Evolutionary conservation across 1,284 basidiomycete species (phyloP), one percentile per base, ranked within the genome.

Genomic region (Rhodotorula sp.): DNA sequence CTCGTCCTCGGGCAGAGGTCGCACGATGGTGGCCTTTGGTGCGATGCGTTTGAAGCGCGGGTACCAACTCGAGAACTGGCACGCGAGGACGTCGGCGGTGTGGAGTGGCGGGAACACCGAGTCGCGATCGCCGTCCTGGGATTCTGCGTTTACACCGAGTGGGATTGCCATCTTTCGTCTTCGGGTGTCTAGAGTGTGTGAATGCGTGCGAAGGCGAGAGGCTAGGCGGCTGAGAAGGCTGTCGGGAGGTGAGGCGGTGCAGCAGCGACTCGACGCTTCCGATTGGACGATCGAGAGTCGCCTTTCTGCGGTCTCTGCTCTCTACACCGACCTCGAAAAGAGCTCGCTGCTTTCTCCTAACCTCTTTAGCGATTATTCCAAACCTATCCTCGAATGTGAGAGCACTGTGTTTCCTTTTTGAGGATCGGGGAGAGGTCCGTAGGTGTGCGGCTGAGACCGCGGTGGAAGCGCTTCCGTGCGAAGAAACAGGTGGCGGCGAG

Each of bases 61-160:
- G 78, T 94, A 93, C 95, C 95, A 97, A 4, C 87, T 85, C 4
- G 91, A 93, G 78, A 94, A 93, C 72, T 93, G 90, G 77, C 91
- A 91, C 2, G 87, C 83, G 62, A 91, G 84, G 66, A 93, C 83
- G 78, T 88, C 84, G 22, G 82, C 77, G 15, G 79, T 79, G 0
- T 84, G 83, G 55, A 87, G 80, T 0, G 75, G 65, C 6, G 89
- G 89, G 77, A 89, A 89, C 6, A 44, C 46, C n/a, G 49, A 56
- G 33, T 44, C 44, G 37, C 37, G 55, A 33, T 55, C 17, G 61
- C 15, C 6, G 44, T 2, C 18, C 59, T 3, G 17, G 59, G 37
- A 8, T 42, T 42, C 37, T 12, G 37, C 8, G 10, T 42, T 20
- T 33, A 46, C 49, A 29, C 15, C 26, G 61, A 17, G 55, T 17